These are phyloP conservation scores for Stephania yunnanensis DNA, from an alignment of 164 flowering plant genomes.

Conservation along the genomic window DNA sequence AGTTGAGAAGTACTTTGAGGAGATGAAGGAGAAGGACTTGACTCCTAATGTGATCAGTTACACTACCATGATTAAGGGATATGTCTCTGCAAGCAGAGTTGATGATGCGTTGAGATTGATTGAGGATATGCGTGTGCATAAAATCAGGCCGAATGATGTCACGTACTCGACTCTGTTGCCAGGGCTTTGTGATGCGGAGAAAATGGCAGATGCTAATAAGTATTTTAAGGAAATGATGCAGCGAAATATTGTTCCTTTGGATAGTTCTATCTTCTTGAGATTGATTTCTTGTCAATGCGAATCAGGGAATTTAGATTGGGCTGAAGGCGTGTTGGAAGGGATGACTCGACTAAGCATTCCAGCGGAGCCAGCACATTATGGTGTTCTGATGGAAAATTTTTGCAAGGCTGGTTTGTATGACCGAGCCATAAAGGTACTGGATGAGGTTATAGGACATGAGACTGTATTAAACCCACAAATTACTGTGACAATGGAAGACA, in stretches of 20 bases:
- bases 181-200: slow-evolving; percentile 73
- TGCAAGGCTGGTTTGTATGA: slow-evolving; percentile 63
- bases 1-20: slow-evolving; percentile 68
- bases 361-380: slow-evolving; percentile 80
- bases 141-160: slow-evolving; percentile 59
- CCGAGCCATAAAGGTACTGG: slow-evolving; percentile 56
- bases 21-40: slow-evolving; percentile 68
- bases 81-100: slow-evolving; percentile 48
- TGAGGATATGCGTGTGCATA: slow-evolving; percentile 63
- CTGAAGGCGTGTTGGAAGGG: slow-evolving; percentile 63
- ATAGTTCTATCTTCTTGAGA: slow-evolving; percentile 56
- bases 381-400: slow-evolving; percentile 65
- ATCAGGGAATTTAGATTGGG: slow-evolving; percentile 63
- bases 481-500: slow-evolving; percentile 54
- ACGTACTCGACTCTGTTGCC: slow-evolving; percentile 75
- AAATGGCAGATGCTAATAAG: slow-evolving; percentile 57
- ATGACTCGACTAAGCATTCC: slow-evolving; percentile 73
- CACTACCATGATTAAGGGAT: slow-evolving; percentile 87
- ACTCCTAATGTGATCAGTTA: slow-evolving; percentile 69
- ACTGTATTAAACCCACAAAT: slow-evolving; percentile 50
- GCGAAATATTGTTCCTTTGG: slow-evolving; percentile 55
- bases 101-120: slow-evolving; percentile 69
- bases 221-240: slow-evolving; percentile 68
- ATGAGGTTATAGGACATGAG: slow-evolving; percentile 71
- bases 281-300: slow-evolving; percentile 57